Evolutionary conservation across 1,139 yeast genomes (phyloP).

Genomic region (Blastobotrys persicus): DNA sequence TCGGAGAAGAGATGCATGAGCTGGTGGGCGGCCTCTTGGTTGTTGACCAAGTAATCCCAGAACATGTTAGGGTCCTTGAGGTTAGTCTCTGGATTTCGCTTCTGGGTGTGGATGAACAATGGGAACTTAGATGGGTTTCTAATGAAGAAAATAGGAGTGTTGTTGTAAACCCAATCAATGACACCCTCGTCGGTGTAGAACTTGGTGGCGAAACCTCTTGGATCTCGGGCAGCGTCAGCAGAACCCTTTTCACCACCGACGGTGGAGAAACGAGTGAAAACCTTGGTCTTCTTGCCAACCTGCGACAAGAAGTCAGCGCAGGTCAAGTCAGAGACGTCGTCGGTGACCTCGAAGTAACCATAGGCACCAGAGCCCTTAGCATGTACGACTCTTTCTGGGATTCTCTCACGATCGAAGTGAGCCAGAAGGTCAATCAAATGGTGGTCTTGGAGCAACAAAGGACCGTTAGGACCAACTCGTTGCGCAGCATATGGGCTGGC

Average conservation of each 20-base stretch:
- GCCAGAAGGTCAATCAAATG: constrained; percentile 74
- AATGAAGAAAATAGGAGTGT: constrained; percentile 84
- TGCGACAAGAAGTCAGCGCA: constrained; percentile 64
- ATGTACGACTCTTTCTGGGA: constrained; percentile 88
- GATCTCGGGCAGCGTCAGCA: constrained; percentile 86
- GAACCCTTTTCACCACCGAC: constrained; percentile 88
- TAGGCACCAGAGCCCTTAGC: constrained; percentile 89
- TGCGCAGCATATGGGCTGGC: constrained; percentile 60
- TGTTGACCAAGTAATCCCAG: constrained; percentile 68
- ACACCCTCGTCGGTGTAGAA: constrained; percentile 86
- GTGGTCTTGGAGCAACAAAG: constrained; percentile 67
- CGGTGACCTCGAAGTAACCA: constrained; percentile 78
- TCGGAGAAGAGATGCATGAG: constrained; percentile 63
- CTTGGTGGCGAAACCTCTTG: constrained; percentile 82
- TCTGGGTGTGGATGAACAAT: constrained; percentile 84
- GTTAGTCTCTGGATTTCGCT: constrained; percentile 81
- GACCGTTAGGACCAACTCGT: constrained; percentile 56
- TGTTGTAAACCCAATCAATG: constrained; percentile 84
- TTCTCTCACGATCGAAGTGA: constrained; percentile 81
- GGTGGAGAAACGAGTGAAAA: constrained; percentile 77
- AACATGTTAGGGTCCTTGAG: constrained; percentile 67
- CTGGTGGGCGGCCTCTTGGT: constrained; percentile 64
- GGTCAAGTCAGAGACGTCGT: constrained; percentile 73
- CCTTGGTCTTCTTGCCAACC: constrained; percentile 72
- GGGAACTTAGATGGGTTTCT: constrained; percentile 89